A percentile compares a stretch with the other conserved stretches of the same genome.
These are phyloP conservation scores for Cyberlindnera xylosilytica DNA, from an alignment of 805 yeast genomes.

Conservation along the genomic window DNA sequence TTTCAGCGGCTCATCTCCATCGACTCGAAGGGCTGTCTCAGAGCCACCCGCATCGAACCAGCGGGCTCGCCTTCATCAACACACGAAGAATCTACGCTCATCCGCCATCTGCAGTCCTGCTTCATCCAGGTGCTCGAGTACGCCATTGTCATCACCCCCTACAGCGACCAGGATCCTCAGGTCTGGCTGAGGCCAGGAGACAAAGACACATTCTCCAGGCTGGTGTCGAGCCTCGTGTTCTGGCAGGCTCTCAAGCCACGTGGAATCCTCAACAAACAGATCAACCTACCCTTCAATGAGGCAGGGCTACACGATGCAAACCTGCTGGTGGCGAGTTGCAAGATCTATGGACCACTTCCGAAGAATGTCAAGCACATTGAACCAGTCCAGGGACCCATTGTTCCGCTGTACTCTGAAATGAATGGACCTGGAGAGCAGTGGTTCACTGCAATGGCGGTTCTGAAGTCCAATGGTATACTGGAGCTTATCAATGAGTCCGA, in stretches of 20 bases:
- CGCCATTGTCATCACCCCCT: conserved; percentile 8
- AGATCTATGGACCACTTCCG: conserved; percentile 52
- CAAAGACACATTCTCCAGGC: conserved; percentile 33
- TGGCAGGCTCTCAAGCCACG: conserved; percentile 55
- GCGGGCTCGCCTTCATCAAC: neutral
- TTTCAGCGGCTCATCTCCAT: conserved; percentile 2
- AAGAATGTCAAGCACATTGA: conserved; percentile 17
- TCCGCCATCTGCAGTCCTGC: conserved; percentile 14
- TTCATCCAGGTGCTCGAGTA: conserved; percentile 7
- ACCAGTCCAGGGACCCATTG: conserved; percentile 16
- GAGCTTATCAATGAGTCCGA: conserved; percentile 61
- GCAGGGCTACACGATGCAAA: conserved; percentile 31
- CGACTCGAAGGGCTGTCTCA: conserved; percentile 6
- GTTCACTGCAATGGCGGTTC: conserved; percentile 70
- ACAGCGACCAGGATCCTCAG: conserved; percentile 5
- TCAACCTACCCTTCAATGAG: conserved; percentile 19
- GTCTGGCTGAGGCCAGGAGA: conserved; percentile 24
- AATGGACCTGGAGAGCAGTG: conserved; percentile 47
- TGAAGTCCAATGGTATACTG: conserved; percentile 60
- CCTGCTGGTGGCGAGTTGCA: conserved; percentile 60
- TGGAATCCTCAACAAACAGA: conserved; percentile 48
- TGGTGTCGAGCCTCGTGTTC: conserved; percentile 45
- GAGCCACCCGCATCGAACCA: neutral
- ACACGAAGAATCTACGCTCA: conserved; percentile 2
- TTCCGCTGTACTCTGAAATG: conserved; percentile 17